These are phyloP conservation scores for Trichocladium uniseriatum DNA, from an alignment of 495 filamentous ascomycete species.

Conservation along the genomic window DNA sequence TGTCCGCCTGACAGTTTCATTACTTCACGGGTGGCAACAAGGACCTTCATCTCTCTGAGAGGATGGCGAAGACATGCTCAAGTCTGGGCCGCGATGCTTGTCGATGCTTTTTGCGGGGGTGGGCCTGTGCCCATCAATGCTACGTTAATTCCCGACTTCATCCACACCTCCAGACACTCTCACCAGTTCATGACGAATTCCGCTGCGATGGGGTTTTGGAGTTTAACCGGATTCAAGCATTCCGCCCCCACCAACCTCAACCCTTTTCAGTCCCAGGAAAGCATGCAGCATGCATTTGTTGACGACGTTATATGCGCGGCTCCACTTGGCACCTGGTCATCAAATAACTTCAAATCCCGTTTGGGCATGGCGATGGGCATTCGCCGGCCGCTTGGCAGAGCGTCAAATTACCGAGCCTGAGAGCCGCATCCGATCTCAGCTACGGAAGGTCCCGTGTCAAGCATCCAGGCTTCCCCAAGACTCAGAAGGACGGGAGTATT, in stretches of 20 bases:
- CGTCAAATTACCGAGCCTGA: conserved; percentile 24
- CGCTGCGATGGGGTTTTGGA: not conserved
- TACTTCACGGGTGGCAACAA: too few relatives aligned
- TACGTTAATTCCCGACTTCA: too few relatives aligned
- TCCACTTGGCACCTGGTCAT: not conserved
- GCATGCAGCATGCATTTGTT: not conserved
- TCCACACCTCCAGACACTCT: too few relatives aligned
- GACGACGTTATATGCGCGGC: not conserved
- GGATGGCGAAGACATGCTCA: too few relatives aligned
- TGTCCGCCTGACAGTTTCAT: too few relatives aligned
- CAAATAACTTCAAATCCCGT: not conserved
- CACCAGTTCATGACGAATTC: not conserved
- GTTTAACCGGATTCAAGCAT: too few relatives aligned
- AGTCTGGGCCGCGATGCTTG: too few relatives aligned
- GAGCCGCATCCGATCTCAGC: conserved; percentile 6
- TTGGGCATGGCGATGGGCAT: conserved; percentile 7
- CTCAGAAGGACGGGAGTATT: not conserved
- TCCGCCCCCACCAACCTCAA: not conserved
- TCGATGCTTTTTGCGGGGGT: not conserved
- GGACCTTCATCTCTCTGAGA: not conserved
- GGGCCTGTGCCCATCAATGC: not conserved
- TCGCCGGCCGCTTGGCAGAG: conserved; percentile 22
- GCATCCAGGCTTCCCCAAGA: not conserved
- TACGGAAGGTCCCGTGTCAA: not conserved
- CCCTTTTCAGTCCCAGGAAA: not conserved